phyloP scores from a whole-genome alignment of 2,329 filamentous ascomycete species.

The Colletotrichum agaves region DNA sequence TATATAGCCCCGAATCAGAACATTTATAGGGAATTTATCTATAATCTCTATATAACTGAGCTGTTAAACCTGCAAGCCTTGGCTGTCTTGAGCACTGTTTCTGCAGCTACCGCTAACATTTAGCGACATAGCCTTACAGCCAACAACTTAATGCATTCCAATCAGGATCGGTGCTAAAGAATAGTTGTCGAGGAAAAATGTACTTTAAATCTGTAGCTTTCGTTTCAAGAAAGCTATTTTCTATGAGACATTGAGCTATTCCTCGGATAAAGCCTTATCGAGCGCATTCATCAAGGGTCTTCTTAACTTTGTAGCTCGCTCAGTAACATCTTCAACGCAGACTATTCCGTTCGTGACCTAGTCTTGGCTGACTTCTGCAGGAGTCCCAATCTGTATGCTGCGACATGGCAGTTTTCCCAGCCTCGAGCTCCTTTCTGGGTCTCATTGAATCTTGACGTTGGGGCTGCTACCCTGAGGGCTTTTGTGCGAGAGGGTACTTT shows the following conservation, averaged over 20 bases:
- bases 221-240: too few species aligned
- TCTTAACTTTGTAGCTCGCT: conserved; percentile 60
- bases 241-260: neutral
- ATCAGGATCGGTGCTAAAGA: too few species aligned
- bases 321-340: conserved; percentile 68
- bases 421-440: conserved; percentile 64
- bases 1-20: too few species aligned
- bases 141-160: too few species aligned
- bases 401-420: conserved; percentile 59
- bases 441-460: conserved; percentile 70
- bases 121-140: too few species aligned
- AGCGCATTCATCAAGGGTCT: conserved; percentile 55
- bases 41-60: too few species aligned
- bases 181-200: too few species aligned
- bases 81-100: too few species aligned
- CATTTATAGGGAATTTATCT: too few species aligned
- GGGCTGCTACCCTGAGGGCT: conserved; percentile 1
- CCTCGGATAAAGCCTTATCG: conserved; percentile 42
- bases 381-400: conserved; percentile 72
- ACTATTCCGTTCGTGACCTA: conserved; percentile 65
- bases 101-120: too few species aligned
- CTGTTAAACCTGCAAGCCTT: too few species aligned
- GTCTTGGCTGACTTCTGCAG: conserved; percentile 52
- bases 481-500: conserved; percentile 45
- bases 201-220: too few species aligned